These are phyloP conservation scores for Arxiozyma telluris DNA, from an alignment of 1,139 yeast genomes.

Conservation along the genomic window DNA sequence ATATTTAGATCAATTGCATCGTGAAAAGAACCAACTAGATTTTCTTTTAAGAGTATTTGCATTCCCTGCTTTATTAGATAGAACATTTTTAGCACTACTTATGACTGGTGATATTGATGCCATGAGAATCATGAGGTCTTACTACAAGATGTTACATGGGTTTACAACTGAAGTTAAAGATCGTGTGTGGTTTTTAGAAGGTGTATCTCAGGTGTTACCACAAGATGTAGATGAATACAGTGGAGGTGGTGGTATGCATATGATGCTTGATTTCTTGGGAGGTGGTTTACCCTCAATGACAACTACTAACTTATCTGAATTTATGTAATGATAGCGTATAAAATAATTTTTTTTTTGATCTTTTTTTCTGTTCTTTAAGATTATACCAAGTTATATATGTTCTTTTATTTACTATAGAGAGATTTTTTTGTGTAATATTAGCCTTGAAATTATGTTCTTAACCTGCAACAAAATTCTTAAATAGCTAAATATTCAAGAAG, in stretches of 20 bases:
- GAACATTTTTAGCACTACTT: constrained; percentile 60
- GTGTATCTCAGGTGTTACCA: constrained; percentile 78
- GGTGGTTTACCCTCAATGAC: constrained; percentile 58
- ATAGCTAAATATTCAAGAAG: too few species aligned
- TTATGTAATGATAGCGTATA: constrained; percentile 14
- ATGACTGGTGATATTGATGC: constrained; percentile 85
- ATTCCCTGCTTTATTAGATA: constrained; percentile 85
- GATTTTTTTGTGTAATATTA: too few species aligned
- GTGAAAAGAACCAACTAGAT: constrained; percentile 75
- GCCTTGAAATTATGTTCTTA: not conserved
- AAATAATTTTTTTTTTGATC: not conserved
- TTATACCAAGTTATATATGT: not conserved
- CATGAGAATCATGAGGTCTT: constrained; percentile 81
- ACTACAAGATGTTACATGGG: constrained; percentile 69
- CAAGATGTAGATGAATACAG: constrained; percentile 77
- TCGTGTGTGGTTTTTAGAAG: constrained; percentile 89
- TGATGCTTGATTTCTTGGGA: constrained; percentile 80
- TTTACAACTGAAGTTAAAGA: constrained; percentile 84
- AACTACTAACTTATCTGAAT: constrained; percentile 34
- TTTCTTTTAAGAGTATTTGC: constrained; percentile 83
- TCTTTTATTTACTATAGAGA: not conserved
- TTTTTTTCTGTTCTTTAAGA: not conserved
- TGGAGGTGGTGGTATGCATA: constrained; percentile 84
- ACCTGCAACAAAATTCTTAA: not conserved
- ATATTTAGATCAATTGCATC: constrained; percentile 73